Evolutionary conservation across 192 early-diverging fungal species (phyloP).

Genomic region (Coemansia asiatica): DNA sequence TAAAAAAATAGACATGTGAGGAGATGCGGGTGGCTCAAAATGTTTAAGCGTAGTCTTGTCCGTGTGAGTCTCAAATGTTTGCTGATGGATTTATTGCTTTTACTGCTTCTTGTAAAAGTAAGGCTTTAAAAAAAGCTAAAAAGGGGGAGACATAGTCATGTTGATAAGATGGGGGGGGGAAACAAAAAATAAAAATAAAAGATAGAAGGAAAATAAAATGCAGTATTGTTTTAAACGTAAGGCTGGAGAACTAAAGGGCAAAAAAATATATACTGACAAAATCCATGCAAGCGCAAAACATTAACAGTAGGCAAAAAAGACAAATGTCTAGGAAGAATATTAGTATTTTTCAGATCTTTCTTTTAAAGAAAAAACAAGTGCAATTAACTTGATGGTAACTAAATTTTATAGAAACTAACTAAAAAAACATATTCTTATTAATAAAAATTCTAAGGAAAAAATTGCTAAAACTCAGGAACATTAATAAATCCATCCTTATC

Average conservation of each 20-base stretch:
- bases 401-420: no score
- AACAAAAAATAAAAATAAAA: no score
- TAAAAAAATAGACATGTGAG: no score
- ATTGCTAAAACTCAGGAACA: neutral
- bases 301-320: constrained; percentile 1
- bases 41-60: neutral
- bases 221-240: constrained; percentile 3
- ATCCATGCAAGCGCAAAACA: constrained; percentile 10
- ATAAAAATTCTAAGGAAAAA: neutral
- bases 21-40: neutral
- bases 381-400: no score
- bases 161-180: neutral
- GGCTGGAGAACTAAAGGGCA: neutral
- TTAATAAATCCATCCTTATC: no score
- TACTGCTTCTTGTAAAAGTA: neutral
- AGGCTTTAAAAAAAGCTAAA: neutral
- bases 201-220: neutral
- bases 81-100: neutral
- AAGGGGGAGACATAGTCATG: neutral
- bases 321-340: neutral
- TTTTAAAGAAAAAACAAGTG: no score
- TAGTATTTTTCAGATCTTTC: neutral
- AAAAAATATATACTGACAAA: neutral
- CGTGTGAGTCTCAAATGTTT: constrained; percentile 2
- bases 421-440: no score